A percentile compares a stretch with the other conserved stretches of the same genome.
These are phyloP conservation scores for Aspergillus oerlinghausenensis DNA, from an alignment of 2,329 filamentous ascomycete genomes.

Conservation along the genomic window DNA sequence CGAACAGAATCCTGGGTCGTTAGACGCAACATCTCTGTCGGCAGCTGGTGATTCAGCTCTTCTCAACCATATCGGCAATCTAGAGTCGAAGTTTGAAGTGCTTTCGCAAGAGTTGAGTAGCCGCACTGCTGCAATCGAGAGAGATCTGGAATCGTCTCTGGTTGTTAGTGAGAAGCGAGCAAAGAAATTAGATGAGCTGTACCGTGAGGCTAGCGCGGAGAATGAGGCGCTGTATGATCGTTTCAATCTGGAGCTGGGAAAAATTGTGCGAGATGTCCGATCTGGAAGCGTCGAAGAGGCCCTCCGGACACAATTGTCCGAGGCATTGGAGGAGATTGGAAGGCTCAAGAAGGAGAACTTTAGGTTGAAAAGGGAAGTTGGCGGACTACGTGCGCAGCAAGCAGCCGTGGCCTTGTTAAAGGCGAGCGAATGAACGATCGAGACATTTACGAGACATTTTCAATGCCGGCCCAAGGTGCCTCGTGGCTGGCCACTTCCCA, in stretches of 20 bases:
- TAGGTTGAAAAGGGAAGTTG: constrained; percentile 74
- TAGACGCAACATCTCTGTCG: constrained; percentile 12
- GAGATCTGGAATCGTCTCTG: constrained; percentile 67
- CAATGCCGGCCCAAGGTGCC: constrained; percentile 1
- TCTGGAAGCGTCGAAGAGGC: constrained; percentile 76
- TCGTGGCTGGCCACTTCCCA: constrained; percentile 8
- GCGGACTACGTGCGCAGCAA: constrained; percentile 57
- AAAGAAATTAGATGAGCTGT: constrained; percentile 79
- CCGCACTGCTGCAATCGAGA: constrained; percentile 60
- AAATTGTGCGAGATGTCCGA: constrained; percentile 72
- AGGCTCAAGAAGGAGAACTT: constrained; percentile 81
- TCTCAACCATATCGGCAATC: constrained; percentile 53
- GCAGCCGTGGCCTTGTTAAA: constrained; percentile 29
- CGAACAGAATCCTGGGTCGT: constrained; percentile 24
- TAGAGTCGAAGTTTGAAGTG: constrained; percentile 64
- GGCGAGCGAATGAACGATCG: constrained; percentile 22
- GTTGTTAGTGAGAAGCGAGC: constrained; percentile 72
- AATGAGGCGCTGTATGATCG: constrained; percentile 89
- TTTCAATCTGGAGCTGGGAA: constrained; percentile 86
- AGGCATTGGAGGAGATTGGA: constrained; percentile 71
- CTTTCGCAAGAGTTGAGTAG: constrained; percentile 56
- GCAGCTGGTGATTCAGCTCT: constrained; percentile 20
- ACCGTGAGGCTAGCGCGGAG: constrained; percentile 81
- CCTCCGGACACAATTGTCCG: constrained; percentile 64
- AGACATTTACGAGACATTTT: constrained; percentile 5